phyloP scores from a whole-genome alignment of 2,329 filamentous ascomycete genomes.

The Fusarium tricinctum region DNA sequence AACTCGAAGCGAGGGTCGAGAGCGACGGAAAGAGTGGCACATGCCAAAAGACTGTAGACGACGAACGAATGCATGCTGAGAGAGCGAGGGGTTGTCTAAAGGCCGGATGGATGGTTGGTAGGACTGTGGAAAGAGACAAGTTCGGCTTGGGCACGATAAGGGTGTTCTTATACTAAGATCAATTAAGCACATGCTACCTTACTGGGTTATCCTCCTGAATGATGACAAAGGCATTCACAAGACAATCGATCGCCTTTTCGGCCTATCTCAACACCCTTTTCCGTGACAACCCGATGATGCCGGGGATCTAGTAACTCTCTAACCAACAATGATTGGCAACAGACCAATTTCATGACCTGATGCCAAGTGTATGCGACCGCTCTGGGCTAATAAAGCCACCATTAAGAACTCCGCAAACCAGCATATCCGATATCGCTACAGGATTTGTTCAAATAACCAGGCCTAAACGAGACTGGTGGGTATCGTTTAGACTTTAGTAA shows the following conservation, averaged over 20 bases:
- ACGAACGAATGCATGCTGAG: slow-evolving; percentile 37
- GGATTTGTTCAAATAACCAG: not conserved
- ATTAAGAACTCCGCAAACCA: not conserved
- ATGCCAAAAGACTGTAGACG: slow-evolving; percentile 43
- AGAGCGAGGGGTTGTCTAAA: not conserved
- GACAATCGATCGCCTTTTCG: not conserved
- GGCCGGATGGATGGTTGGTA: not conserved
- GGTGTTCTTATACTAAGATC: not conserved
- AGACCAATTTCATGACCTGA: slow-evolving; percentile 20
- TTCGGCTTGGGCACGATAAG: not conserved
- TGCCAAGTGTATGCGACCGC: slow-evolving; percentile 30
- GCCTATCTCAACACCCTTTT: not conserved
- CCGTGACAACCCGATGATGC: not conserved
- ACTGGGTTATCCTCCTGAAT: not conserved
- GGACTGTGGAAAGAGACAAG: not conserved
- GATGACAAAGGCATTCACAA: not conserved
- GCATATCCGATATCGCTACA: slow-evolving; percentile 31
- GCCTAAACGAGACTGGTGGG: slow-evolving; percentile 2
- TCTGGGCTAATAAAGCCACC: not conserved
- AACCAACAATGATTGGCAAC: not conserved
- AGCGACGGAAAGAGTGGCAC: slow-evolving; percentile 28
- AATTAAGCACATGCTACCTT: not conserved
- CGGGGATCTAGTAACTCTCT: not conserved
- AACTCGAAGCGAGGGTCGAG: slow-evolving; percentile 53
- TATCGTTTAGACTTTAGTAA: not conserved